Conservation (phyloP, 345 rosid species). For the Litchi chinensis region DNA sequence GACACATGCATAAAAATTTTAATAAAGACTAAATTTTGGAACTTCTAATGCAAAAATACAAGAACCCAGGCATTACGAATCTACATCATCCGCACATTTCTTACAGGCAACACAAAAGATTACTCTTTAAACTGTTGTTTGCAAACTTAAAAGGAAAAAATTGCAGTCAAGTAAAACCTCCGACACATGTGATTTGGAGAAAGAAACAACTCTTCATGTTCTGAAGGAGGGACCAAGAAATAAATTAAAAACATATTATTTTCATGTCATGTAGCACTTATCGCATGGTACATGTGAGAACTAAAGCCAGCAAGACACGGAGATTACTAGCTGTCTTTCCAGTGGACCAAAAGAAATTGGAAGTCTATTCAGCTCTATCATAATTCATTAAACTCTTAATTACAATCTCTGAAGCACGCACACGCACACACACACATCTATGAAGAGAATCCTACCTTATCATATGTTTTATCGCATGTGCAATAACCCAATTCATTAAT, state of each 20-base stretch:
- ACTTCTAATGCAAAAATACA: neutral
- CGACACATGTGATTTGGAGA: neutral
- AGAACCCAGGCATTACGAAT: neutral
- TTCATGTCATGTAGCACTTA: neutral
- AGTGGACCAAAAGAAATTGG: neutral
- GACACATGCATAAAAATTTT: neutral
- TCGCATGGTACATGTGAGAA: neutral
- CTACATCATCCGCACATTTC: neutral
- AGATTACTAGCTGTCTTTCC: neutral
- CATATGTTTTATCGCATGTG: constrained; percentile 28
- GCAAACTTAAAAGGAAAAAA: neutral
- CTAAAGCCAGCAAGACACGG: neutral
- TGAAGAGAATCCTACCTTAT: constrained; percentile 43
- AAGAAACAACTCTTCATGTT: neutral
- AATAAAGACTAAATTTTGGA: neutral
- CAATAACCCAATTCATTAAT: constrained; percentile 22
- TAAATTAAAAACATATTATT: neutral
- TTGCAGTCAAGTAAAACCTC: neutral
- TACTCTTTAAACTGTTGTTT: neutral
- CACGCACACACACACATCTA: neutral
- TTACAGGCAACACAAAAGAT: neutral
- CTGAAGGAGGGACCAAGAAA: neutral
- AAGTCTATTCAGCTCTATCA: neutral
- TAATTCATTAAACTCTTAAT: neutral
- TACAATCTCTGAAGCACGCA: neutral